Percentiles rank a stretch among this genome's conserved stretches.
phyloP scores from a whole-genome alignment of 2,329 filamentous ascomycete genomes.

The Triangularia setosa region DNA sequence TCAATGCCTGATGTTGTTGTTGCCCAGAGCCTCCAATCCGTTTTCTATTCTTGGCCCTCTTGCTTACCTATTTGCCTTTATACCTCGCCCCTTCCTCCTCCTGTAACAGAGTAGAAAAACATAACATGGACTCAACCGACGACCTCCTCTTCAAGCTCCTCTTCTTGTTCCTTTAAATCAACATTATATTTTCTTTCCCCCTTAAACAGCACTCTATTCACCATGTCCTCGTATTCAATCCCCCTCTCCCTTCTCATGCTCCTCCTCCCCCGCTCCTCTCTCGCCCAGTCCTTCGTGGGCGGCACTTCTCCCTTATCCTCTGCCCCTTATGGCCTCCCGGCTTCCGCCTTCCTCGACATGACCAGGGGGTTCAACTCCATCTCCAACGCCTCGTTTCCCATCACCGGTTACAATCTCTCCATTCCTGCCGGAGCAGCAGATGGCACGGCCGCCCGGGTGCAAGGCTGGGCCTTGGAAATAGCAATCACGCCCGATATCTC shows the following conservation, averaged over 20 bases:
- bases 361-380: neutral
- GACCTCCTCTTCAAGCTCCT: slow-evolving; percentile 8
- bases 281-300: slow-evolving; percentile 6
- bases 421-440: slow-evolving; percentile 8
- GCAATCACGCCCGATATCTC: slow-evolving; percentile 13
- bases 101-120: neutral
- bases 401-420: slow-evolving; percentile 16
- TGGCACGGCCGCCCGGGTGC: slow-evolving; percentile 1
- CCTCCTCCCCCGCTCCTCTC: slow-evolving; percentile 1
- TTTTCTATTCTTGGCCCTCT: neutral
- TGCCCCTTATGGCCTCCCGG: slow-evolving; percentile 13
- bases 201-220: neutral
- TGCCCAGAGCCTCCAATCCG: neutral
- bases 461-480: slow-evolving; percentile 13
- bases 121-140: slow-evolving; percentile 5
- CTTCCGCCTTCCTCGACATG: slow-evolving; percentile 2
- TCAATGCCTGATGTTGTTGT: neutral
- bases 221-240: neutral
- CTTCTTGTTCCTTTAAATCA: slow-evolving; percentile 3
- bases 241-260: slow-evolving; percentile 3
- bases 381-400: slow-evolving; percentile 9
- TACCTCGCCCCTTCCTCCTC: neutral
- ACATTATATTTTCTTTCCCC: too few species aligned
- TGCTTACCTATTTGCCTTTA: neutral
- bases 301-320: slow-evolving; percentile 8